phyloP scores from a whole-genome alignment of 805 yeast species.

The Hanseniaspora singularis region DNA sequence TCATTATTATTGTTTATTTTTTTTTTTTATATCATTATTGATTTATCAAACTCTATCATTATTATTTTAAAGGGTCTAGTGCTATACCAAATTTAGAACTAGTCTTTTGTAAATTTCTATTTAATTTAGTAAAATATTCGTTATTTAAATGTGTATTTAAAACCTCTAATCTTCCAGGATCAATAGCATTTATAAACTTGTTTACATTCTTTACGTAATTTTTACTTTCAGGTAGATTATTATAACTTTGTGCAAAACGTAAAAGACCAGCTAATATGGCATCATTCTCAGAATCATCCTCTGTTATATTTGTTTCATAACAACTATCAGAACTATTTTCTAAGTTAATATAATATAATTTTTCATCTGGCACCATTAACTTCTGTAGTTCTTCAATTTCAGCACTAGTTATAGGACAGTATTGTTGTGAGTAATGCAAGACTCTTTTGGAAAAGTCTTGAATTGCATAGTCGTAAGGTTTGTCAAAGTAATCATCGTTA shows the following conservation, averaged over 20 bases:
- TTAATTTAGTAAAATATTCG: conserved; percentile 1
- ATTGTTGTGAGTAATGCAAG: conserved; percentile 34
- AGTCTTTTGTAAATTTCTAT: conserved; percentile 3
- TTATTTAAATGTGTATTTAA: background rate
- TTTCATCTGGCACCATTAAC: background rate
- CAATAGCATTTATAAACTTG: background rate
- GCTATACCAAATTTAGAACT: conserved; percentile 1
- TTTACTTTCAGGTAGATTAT: conserved; percentile 10
- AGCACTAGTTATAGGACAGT: conserved; percentile 21
- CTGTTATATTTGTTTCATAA: conserved; percentile 4
- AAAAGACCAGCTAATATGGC: conserved; percentile 4
- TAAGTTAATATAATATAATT: conserved; percentile 8
- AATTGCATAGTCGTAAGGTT: conserved; percentile 42
- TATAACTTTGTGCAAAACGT: conserved; percentile 11
- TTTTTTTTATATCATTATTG: background rate
- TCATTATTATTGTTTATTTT: too few relatives aligned
- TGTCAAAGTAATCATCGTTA: conserved; percentile 47
- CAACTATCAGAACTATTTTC: conserved; percentile 8
- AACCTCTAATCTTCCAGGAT: background rate
- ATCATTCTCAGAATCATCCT: background rate
- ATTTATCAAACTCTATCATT: background rate
- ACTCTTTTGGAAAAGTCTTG: conserved; percentile 49
- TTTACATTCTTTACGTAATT: conserved; percentile 9
- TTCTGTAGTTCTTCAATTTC: conserved; percentile 16
- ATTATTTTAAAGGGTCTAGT: background rate